Base-by-base conservation (phyloP, 805 yeast genomes). In the Hanseniaspora vineae region DNA sequence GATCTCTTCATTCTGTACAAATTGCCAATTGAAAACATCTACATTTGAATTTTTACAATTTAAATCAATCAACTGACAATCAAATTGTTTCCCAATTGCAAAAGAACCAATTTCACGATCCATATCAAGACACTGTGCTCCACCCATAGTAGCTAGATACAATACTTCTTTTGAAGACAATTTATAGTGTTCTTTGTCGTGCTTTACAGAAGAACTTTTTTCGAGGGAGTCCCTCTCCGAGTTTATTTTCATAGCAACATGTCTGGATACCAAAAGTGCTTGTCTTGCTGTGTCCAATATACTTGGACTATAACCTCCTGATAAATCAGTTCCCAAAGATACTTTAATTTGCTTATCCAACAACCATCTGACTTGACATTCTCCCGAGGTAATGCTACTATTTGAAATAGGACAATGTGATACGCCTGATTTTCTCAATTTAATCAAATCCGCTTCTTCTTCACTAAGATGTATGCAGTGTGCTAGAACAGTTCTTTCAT, bases 341-440 rank as follows among this genome's bases (percentile, higher is more conserved):
- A 92, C 94, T 48, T 84, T 82, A 50, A 87, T 72, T 11, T 74
- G 76, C 39, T 73, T 72, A 43, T 80, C 71, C 48, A 88, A 67
- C 40, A 86, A 66, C 71, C 80, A 74, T 54, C 82, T 74, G 11
- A 90, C 77, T 17, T 87, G 81, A 9, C 95, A 89, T 62, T 87
- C 94, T 15, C 98, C 98, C 11, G 94, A 81, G 0, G 95, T 80
- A 49, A 90, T 73, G 15, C 92, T 78, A 1, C 95, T 78, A 62
- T 90, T 90, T 15, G 95, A 84, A 11, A 87, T 78, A 2, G 98
- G 98, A 66, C 98, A 90, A 64, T 92, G 97, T 4, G 95, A 75
- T 15, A 90, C 77, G 12, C 96, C 94, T 32, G 86, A 67, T 6
- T 75, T 66, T 18, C 75, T 72, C 15, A 56, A 52, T 51, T 70